Evolutionary conservation across 2,329 filamentous ascomycete species (phyloP), one percentile per base, ranked within the genome.

Genomic region (Aspergillus sp.): DNA sequence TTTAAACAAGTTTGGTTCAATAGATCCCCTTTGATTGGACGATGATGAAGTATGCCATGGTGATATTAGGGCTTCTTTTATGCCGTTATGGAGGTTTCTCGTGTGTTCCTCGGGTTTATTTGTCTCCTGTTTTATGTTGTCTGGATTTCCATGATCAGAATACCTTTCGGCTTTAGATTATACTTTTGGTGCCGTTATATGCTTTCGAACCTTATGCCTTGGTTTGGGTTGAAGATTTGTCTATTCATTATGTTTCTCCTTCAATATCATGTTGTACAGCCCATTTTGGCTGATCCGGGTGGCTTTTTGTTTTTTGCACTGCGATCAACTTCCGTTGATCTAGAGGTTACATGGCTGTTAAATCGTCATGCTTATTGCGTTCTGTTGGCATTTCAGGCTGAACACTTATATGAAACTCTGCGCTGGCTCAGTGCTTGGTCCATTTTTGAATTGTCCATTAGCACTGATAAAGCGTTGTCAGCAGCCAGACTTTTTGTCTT

Each of bases 181-280:
- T 39, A 41, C 47, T 54, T 25, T 53, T 15, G 28, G 53, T 48
- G 41, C 52, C 32, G 39, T 21, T 41, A 30, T 53, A 19, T 38
- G 15, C 25, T 52, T 41, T 52, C n/a, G 19, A 17, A 39, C 9
- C 17, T 25, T 32, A 30, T 52, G 28, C 43, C 13, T 47, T 19
- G 43, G 49, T 45, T 28, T 28, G 43, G 4, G 17, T n/a, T 38
- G 43, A 19, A 15, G 17, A 19, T 50, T 55, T 39, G 50, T 55
- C 13, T 47, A 13, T 21, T 53, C 30, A 49, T 47, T 63, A 58
- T 15, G 32, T 13, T 15, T 36, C 32, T 36, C 12, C 5, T 36
- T 36, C 12, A 36, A 36, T 36, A 36, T 36, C 32, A 36, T 36
- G 12, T 36, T 63, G 61, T 63, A 63, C 28, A 51, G 49, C 39